These are phyloP conservation scores for Gigaspora rosea DNA, from an alignment of 192 early-diverging fungal species.

Conservation along the genomic window DNA sequence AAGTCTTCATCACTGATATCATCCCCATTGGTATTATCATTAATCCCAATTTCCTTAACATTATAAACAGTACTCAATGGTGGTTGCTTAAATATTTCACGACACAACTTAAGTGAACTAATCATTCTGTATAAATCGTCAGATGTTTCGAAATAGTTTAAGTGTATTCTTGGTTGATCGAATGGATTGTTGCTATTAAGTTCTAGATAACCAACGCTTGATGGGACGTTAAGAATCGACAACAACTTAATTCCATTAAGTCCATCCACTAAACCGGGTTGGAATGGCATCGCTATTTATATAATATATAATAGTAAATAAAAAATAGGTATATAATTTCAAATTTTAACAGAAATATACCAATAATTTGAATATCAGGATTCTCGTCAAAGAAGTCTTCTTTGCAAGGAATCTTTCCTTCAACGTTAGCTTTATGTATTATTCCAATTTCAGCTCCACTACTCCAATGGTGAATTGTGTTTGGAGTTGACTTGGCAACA, in stretches of 20 bases:
- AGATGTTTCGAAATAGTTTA: too few relatives aligned
- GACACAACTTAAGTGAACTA: not conserved
- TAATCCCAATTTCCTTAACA: not conserved
- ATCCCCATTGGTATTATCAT: not conserved
- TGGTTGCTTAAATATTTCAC: not conserved
- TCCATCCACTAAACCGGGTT: too few relatives aligned
- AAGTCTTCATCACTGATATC: not conserved
- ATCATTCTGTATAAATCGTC: not conserved
- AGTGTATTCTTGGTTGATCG: too few relatives aligned
- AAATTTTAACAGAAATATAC: too few relatives aligned
- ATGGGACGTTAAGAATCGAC: too few relatives aligned
- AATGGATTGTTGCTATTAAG: too few relatives aligned
- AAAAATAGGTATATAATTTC: too few relatives aligned
- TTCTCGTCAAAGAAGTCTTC: not conserved
- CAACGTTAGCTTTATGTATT: not conserved
- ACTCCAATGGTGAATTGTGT: not conserved
- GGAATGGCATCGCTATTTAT: too few relatives aligned
- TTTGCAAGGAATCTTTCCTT: not conserved
- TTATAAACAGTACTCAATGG: not conserved
- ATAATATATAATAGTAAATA: too few relatives aligned
- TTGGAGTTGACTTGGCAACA: not conserved
- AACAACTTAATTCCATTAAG: too few relatives aligned
- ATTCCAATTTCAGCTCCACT: not conserved
- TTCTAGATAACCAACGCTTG: too few relatives aligned
- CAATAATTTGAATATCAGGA: not conserved